A percentile compares a stretch with the other conserved stretches of the same genome.
Conservation (phyloP, 2,329 filamentous ascomycete species). For the Cordyceps fumosorosea region DNA sequence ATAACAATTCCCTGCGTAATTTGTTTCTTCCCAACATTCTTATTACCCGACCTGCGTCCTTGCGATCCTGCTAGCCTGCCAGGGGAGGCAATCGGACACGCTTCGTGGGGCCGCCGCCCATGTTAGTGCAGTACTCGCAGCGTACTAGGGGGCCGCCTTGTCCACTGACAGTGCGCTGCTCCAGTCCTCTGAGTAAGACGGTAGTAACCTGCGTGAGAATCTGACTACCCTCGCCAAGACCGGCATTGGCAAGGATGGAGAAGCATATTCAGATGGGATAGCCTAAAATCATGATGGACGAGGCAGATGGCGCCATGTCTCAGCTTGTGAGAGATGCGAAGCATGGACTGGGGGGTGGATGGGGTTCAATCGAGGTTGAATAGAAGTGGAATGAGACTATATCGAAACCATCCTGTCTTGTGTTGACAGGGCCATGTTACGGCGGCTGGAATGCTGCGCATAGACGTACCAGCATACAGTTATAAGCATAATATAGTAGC, state of each 20-base stretch:
- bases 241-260: neutral
- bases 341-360: neutral
- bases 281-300: too few relatives aligned
- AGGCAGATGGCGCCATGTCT: neutral
- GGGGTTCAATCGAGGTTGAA: neutral
- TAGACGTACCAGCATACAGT: neutral
- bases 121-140: conserved; percentile 7
- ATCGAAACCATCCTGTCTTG: neutral
- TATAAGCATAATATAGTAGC: neutral
- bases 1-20: neutral
- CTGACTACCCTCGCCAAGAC: conserved; percentile 4
- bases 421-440: neutral
- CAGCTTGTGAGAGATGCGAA: neutral
- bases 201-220: conserved; percentile 13
- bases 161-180: neutral
- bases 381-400: neutral
- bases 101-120: neutral
- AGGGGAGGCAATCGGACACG: neutral
- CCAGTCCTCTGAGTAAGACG: conserved; percentile 10
- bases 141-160: neutral
- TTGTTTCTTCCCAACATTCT: neutral
- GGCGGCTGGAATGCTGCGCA: neutral
- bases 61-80: conserved; percentile 1
- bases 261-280: conserved; percentile 2
- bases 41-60: conserved; percentile 3